phyloP scores from a whole-genome alignment of 108 stramenopile genomes.

The Cyclotella choctawhatcheeana region DNA sequence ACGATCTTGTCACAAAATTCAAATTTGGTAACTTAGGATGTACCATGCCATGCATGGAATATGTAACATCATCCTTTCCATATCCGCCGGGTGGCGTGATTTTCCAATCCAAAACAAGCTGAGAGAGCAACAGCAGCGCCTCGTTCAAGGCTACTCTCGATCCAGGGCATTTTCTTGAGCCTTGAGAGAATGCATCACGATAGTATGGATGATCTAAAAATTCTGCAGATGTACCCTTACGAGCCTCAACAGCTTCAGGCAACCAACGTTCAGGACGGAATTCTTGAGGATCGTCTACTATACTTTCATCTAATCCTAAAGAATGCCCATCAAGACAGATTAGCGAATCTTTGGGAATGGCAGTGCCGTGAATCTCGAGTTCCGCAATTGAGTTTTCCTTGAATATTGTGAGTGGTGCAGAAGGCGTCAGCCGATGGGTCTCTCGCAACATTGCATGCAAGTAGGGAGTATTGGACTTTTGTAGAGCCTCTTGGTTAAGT shows the following conservation, averaged over 20 bases:
- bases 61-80: constrained; percentile 15
- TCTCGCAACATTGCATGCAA: constrained; percentile 46
- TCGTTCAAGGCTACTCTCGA: constrained; percentile 39
- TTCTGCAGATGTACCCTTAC: constrained; percentile 33
- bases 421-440: constrained; percentile 41
- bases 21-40: constrained; percentile 23
- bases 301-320: constrained; percentile 22
- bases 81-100: constrained; percentile 15
- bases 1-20: too few relatives aligned
- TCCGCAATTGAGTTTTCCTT: constrained; percentile 18
- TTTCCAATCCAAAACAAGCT: constrained; percentile 40
- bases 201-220: constrained; percentile 43
- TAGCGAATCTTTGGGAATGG: constrained; percentile 32
- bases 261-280: constrained; percentile 48
- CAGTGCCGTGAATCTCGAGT: constrained; percentile 38
- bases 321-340: constrained; percentile 15
- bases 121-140: constrained; percentile 23
- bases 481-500: constrained; percentile 19
- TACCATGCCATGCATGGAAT: constrained; percentile 18
- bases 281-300: constrained; percentile 34
- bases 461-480: constrained; percentile 24
- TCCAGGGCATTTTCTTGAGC: constrained; percentile 47
- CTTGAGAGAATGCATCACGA: constrained; percentile 48
- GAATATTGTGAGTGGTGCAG: constrained; percentile 8
- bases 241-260: constrained; percentile 27